These are phyloP conservation scores for Cucurbita pepo DNA, from an alignment of 306 rosid genomes.

Conservation along the genomic window DNA sequence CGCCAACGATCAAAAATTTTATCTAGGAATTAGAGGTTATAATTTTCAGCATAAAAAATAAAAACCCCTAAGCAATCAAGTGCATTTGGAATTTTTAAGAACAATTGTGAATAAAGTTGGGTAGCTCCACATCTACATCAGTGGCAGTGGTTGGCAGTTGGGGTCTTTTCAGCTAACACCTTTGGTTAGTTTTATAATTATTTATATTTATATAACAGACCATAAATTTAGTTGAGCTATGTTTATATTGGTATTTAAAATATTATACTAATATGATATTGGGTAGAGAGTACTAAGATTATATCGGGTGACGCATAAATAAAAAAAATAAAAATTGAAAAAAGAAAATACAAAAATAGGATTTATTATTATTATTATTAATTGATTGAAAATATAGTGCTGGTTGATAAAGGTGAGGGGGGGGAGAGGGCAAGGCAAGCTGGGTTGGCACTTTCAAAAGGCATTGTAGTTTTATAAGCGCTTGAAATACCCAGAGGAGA, in stretches of 20 bases:
- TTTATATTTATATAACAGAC: too few species aligned
- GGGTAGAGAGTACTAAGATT: not conserved
- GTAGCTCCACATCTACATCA: constrained; percentile 12
- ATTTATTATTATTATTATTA: not conserved
- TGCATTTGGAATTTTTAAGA: not conserved
- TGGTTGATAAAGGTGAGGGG: not conserved
- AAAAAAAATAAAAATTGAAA: not conserved
- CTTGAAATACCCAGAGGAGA: constrained; percentile 14
- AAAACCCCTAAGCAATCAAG: not conserved
- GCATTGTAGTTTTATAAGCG: constrained; percentile 16
- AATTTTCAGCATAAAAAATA: not conserved
- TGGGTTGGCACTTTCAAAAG: constrained; percentile 11
- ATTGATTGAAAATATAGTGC: not conserved
- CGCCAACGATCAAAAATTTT: too few species aligned
- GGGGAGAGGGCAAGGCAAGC: constrained; percentile 1
- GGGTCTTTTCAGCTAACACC: constrained; percentile 25
- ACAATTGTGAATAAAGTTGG: not conserved
- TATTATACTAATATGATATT: too few species aligned
- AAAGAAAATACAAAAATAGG: not conserved
- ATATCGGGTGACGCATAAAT: not conserved
- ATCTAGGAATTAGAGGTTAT: too few species aligned
- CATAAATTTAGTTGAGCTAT: too few species aligned
- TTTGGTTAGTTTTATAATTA: too few species aligned
- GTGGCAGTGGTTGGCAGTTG: constrained; percentile 50
- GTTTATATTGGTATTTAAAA: too few species aligned